These are phyloP conservation scores for Kernera saxatilis DNA, from an alignment of 345 rosid species.

Conservation along the genomic window DNA sequence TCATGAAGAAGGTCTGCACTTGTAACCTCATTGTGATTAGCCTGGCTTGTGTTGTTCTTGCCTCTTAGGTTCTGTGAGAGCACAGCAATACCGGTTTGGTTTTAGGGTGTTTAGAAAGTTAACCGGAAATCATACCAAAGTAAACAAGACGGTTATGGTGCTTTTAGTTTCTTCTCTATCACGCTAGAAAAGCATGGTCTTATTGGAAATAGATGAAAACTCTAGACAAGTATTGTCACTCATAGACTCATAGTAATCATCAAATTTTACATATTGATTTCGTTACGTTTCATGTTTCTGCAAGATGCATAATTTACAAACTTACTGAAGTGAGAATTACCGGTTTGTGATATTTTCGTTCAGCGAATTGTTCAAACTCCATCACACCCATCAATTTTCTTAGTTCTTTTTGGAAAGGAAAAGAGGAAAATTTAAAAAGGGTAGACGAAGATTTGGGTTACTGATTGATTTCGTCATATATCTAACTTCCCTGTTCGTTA, in stretches of 20 bases:
- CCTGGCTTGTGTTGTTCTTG: neutral
- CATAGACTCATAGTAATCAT: no score
- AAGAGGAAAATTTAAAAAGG: neutral
- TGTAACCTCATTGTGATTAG: neutral
- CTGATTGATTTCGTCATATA: slow-evolving; percentile 11
- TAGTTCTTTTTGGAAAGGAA: neutral
- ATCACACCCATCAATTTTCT: neutral
- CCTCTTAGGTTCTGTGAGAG: neutral
- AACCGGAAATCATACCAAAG: no score
- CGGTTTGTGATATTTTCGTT: neutral
- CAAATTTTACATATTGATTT: no score
- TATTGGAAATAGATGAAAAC: no score
- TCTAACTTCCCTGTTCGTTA: slow-evolving; percentile 15
- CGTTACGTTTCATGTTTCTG: neutral
- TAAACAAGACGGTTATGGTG: no score
- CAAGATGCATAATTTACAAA: neutral
- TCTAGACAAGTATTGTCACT: neutral
- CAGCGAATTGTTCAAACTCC: neutral
- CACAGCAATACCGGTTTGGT: no score
- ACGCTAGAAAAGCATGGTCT: no score
- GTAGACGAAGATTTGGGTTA: neutral
- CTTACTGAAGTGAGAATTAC: neutral
- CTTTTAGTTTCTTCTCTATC: no score
- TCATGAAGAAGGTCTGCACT: neutral
- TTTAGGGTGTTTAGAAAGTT: neutral